Evolutionary conservation across 2,329 filamentous ascomycete species (phyloP).

Genomic region (Cladosporium velox): DNA sequence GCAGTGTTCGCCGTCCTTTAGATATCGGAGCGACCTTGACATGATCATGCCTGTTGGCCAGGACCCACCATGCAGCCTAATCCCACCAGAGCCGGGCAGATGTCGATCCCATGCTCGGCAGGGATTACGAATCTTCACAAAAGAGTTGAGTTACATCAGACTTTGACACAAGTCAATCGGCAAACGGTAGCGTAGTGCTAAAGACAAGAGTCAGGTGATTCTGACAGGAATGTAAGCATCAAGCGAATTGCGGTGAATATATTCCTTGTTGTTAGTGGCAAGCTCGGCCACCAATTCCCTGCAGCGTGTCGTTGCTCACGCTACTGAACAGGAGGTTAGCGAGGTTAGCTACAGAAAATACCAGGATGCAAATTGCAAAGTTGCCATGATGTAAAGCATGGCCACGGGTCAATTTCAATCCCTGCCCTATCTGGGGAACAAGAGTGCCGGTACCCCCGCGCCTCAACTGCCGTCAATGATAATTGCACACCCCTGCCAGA

Average conservation of each 20-base stretch:
- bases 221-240: background rate
- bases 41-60: background rate
- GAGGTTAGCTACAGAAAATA: background rate
- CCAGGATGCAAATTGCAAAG: background rate
- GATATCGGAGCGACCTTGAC: background rate
- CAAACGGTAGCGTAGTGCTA: background rate
- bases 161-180: background rate
- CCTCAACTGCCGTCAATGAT: background rate
- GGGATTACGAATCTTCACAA: background rate
- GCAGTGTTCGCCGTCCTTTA: background rate
- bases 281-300: background rate
- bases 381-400: background rate
- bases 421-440: constrained; percentile 1
- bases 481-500: background rate
- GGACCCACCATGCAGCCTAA: background rate
- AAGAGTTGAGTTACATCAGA: background rate
- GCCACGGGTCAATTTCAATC: background rate
- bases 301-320: background rate
- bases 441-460: background rate
- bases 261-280: background rate
- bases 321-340: background rate
- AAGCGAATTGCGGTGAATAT: background rate
- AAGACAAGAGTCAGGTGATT: background rate
- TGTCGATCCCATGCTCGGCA: background rate
- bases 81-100: background rate